Percentiles rank a stretch among this genome's conserved stretches.
phyloP scores from a whole-genome alignment of 176 grass and related monocot genomes.

The Cocos nucifera region DNA sequence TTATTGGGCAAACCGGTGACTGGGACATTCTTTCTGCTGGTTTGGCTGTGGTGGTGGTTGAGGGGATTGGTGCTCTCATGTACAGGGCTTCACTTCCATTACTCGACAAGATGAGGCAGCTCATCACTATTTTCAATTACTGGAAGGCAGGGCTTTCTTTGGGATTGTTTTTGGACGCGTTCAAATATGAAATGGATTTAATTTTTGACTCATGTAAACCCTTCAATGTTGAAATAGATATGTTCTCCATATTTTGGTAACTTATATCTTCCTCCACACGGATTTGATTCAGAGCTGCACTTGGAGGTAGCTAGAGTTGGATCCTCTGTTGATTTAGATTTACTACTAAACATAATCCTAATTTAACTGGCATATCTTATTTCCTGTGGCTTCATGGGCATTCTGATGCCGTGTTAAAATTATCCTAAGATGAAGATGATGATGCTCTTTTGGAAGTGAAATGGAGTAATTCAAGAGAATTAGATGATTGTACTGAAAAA shows the following conservation, averaged over 20 bases:
- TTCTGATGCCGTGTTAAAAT: too few species aligned
- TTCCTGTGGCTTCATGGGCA: too few species aligned
- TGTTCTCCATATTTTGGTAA: constrained; percentile 55
- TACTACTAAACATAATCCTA: too few species aligned
- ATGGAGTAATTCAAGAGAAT: too few species aligned
- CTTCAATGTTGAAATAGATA: constrained; percentile 48
- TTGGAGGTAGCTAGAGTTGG: too few species aligned
- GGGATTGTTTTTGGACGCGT: constrained; percentile 80
- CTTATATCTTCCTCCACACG: too few species aligned
- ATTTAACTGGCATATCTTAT: too few species aligned
- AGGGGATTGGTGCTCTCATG: constrained; percentile 85
- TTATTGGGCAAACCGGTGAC: constrained; percentile 89
- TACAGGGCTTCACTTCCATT: constrained; percentile 52
- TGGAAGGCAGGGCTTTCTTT: constrained; percentile 94
- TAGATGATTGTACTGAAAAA: too few species aligned
- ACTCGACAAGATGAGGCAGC: constrained; percentile 46
- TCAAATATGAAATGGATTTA: constrained; percentile 70
- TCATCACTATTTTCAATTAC: constrained; percentile 74
- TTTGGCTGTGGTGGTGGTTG: constrained; percentile 71
- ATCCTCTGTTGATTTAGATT: too few species aligned
- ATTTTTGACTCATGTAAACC: constrained; percentile 62
- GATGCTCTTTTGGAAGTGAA: too few species aligned
- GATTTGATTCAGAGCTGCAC: too few species aligned
- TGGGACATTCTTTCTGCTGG: constrained; percentile 96
- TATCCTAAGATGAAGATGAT: too few species aligned